Percentiles rank a stretch among this genome's conserved stretches.
phyloP scores from a whole-genome alignment of 2,329 filamentous ascomycete species.

The Didymella keratinophila region DNA sequence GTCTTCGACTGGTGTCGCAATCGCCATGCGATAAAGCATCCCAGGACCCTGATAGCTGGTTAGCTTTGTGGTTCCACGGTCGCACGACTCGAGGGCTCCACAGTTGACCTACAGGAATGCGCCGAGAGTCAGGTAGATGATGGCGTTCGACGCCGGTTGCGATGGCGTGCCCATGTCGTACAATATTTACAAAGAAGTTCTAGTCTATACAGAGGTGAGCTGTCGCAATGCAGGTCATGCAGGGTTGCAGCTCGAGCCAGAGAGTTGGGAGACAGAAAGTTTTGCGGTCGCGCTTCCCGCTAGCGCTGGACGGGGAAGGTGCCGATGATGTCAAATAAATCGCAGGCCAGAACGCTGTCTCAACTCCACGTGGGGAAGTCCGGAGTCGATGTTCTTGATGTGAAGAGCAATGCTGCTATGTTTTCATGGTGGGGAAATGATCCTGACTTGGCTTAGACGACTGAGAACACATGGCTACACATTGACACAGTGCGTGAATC shows the following conservation, averaged over 20 bases:
- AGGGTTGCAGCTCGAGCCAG: constrained; percentile 30
- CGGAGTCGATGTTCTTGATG: neutral
- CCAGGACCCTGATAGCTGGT: constrained; percentile 63
- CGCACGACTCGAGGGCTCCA: constrained; percentile 5
- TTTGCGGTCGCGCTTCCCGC: constrained; percentile 30
- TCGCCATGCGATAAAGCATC: constrained; percentile 65
- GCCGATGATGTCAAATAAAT: constrained; percentile 32
- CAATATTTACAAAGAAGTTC: constrained; percentile 6
- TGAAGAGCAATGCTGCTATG: neutral
- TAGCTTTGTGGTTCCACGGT: constrained; percentile 21
- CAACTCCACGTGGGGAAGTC: constrained; percentile 14
- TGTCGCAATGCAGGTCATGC: constrained; percentile 23
- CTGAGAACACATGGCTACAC: neutral
- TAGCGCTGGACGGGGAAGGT: constrained; percentile 31
- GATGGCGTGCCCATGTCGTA: constrained; percentile 76
- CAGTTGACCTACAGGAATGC: constrained; percentile 71
- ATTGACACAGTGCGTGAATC: neutral
- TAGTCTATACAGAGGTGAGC: constrained; percentile 18
- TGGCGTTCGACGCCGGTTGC: constrained; percentile 77
- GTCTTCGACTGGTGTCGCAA: constrained; percentile 69
- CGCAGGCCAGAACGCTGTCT: neutral
- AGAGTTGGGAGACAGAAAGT: constrained; percentile 21
- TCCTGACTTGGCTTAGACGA: neutral
- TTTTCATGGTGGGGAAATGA: neutral
- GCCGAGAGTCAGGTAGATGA: constrained; percentile 82